Conservation (phyloP, 164 flowering plant genomes). For the Taxillus chinensis region DNA sequence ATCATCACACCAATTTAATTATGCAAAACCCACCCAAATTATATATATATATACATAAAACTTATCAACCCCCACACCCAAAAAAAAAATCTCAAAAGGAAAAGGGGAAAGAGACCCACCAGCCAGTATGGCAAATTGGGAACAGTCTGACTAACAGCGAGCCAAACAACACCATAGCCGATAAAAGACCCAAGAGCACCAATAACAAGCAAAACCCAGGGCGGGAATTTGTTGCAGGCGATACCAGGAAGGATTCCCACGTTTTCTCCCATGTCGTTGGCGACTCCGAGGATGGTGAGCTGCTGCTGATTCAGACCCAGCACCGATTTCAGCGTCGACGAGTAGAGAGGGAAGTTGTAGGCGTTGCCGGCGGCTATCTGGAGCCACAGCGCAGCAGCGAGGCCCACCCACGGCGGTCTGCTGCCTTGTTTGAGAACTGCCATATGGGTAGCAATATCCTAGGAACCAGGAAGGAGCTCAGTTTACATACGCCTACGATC, state of each 20-base stretch:
- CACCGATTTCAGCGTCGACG: not conserved
- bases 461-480: too few species aligned
- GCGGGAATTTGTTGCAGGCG: not conserved
- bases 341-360: constrained; percentile 1
- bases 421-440: not conserved
- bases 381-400: not conserved
- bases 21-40: too few species aligned
- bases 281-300: constrained; percentile 1
- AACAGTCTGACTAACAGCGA: not conserved
- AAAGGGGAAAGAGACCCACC: not conserved
- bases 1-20: too few species aligned
- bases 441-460: not conserved
- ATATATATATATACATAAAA: too few species aligned
- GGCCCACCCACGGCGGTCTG: constrained; percentile 2
- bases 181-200: not conserved
- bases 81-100: too few species aligned
- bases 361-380: not conserved
- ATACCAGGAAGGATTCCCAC: not conserved
- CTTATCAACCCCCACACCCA: too few species aligned
- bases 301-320: not conserved
- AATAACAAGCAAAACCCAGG: not conserved
- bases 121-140: not conserved
- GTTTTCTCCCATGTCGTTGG: not conserved
- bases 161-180: constrained; percentile 3
- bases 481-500: too few species aligned